Evolutionary conservation across 805 yeast species (phyloP).

Genomic region (Suhomyces sp.): DNA sequence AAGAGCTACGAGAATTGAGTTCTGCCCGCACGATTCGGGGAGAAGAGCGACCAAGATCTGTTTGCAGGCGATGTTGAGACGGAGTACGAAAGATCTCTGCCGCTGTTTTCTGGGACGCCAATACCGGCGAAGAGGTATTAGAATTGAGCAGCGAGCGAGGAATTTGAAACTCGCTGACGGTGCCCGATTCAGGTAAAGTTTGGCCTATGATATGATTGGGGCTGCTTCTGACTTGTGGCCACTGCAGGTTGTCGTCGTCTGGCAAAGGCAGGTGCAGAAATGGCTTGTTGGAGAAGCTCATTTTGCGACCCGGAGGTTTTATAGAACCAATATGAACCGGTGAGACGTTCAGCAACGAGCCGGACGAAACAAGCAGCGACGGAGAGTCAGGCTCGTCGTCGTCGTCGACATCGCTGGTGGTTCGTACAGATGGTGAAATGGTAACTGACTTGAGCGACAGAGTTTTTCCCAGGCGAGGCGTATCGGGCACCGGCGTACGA

Average conservation of each 20-base stretch:
- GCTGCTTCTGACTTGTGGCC: slow-evolving; percentile 5
- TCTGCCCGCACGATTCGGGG: neutral
- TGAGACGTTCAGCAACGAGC: neutral
- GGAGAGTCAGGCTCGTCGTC: slow-evolving; percentile 15
- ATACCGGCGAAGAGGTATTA: slow-evolving; percentile 1
- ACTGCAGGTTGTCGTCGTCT: slow-evolving; percentile 1
- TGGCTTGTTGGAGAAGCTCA: slow-evolving; percentile 9
- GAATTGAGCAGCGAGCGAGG: slow-evolving; percentile 1
- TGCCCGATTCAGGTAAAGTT: slow-evolving; percentile 4
- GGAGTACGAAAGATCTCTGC: neutral
- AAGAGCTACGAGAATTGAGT: slow-evolving; percentile 4
- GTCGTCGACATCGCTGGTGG: slow-evolving; percentile 7
- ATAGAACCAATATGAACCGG: neutral
- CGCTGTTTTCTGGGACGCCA: neutral
- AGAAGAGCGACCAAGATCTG: neutral
- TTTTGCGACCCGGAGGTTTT: slow-evolving; percentile 11
- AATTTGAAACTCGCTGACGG: slow-evolving; percentile 6
- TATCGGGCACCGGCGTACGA: slow-evolving; percentile 10
- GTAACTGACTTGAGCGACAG: slow-evolving; percentile 40
- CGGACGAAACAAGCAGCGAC: slow-evolving; percentile 12
- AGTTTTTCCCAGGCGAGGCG: slow-evolving; percentile 19
- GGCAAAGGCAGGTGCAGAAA: slow-evolving; percentile 3
- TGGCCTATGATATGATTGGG: slow-evolving; percentile 2
- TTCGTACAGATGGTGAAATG: slow-evolving; percentile 34
- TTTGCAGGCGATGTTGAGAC: neutral